Evolutionary conservation across 2,329 filamentous ascomycete genomes (phyloP), one percentile per base, ranked within the genome.

Genomic region (Apiospora marii): DNA sequence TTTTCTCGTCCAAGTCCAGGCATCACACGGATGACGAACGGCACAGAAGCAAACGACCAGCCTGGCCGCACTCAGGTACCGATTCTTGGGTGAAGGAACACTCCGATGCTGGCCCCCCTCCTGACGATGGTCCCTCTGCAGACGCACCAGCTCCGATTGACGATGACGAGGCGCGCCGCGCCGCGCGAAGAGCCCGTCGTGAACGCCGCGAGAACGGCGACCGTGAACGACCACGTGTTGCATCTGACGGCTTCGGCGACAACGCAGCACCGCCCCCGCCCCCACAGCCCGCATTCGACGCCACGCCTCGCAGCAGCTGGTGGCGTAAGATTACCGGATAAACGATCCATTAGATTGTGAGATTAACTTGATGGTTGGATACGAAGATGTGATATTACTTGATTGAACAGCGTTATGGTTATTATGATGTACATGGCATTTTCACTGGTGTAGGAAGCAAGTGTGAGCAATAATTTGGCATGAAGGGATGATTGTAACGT

Each of bases 21-120:
- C 58, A 64, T 14, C 75, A 81, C 72, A 75, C 74, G 71, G 84
- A 83, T 67, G 82, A 78, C 43, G 84, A 81, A 70, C 79, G 74
- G 51, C 77, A 72, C 74, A 78, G 71, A 74, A 77, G 73, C 73
- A 79, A 82, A 46, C 67, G 73, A 34, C 82, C 85, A 12, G 83
- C 83, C 13, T 92, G 90, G 90, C 90, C 90, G 24, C 88, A 91
- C 78, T 91, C 88, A 8, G 90, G 90, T 37, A 92, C 90, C 0
- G 89, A 88, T 12, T 91, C 89, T 0, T 92, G 90, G 90, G 90
- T 92, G 5, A 91, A 91, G 80, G 89, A 92, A 16, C 87, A 91
- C 76, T 89, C 87, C 2, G 90, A 91, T 75, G 89, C 89, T 3
- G 88, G 88, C 1, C 89, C 89, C 3, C 89, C 90, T 1, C 89